phyloP scores from a whole-genome alignment of 2,329 filamentous ascomycete genomes.

The Beauveria australis region DNA sequence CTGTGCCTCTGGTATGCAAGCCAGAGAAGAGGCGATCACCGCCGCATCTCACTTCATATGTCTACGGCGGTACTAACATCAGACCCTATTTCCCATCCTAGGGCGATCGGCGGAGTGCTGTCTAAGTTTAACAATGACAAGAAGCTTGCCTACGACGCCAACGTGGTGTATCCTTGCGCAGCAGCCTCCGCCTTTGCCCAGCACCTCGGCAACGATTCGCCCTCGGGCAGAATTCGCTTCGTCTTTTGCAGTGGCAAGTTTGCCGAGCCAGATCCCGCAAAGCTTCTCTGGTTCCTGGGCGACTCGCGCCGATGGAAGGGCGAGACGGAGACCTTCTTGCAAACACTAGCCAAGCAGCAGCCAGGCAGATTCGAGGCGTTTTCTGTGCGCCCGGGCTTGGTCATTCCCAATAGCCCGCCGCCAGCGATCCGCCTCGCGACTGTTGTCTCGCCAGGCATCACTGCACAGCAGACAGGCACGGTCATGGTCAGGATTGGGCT shows the following conservation, averaged over 20 bases:
- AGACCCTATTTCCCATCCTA: slow-evolving; percentile 13
- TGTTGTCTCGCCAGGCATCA: slow-evolving; percentile 24
- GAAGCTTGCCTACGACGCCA: slow-evolving; percentile 38
- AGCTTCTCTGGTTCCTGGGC: slow-evolving; percentile 27
- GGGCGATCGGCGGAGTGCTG: slow-evolving; percentile 35
- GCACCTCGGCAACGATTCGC: slow-evolving; percentile 22
- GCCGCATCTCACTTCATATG: not conserved
- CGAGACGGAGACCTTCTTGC: slow-evolving; percentile 32
- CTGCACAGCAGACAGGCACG: slow-evolving; percentile 26
- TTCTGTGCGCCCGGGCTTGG: slow-evolving; percentile 27
- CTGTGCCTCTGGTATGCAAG: slow-evolving; percentile 54
- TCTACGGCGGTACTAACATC: not conserved
- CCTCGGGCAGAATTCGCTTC: slow-evolving; percentile 31
- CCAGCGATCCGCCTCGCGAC: slow-evolving; percentile 20
- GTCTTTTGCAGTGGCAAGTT: slow-evolving; percentile 33
- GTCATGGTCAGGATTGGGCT: slow-evolving; percentile 28
- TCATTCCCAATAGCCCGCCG: slow-evolving; percentile 21
- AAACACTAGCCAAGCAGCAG: slow-evolving; percentile 27
- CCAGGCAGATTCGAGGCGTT: slow-evolving; percentile 26
- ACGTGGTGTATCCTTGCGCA: slow-evolving; percentile 50
- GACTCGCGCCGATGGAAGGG: slow-evolving; percentile 30
- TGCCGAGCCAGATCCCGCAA: slow-evolving; percentile 26
- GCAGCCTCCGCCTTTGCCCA: slow-evolving; percentile 48
- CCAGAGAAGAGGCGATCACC: not conserved
- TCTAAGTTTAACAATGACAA: slow-evolving; percentile 41